A percentile compares a stretch with the other conserved stretches of the same genome.
Conservation (phyloP, 352 stramenopile species). For the Peronospora farinosa region DNA sequence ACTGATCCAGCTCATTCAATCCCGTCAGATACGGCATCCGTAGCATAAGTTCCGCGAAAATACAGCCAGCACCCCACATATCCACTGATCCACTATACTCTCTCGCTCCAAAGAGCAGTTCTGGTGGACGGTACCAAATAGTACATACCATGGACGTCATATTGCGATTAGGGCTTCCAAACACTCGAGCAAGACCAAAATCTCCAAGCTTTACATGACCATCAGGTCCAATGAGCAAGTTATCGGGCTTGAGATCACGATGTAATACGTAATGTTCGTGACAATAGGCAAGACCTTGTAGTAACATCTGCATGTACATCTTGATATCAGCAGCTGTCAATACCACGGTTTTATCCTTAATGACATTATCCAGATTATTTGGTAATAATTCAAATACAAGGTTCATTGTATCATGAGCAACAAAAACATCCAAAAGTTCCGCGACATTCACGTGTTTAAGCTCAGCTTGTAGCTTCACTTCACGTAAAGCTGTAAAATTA, state of each 20-base stretch:
- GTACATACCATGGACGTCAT: slow-evolving; percentile 88
- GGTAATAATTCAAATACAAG: slow-evolving; percentile 86
- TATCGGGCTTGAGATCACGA: slow-evolving; percentile 85
- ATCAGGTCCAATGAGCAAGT: slow-evolving; percentile 77
- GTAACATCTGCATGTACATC: slow-evolving; percentile 84
- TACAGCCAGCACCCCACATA: slow-evolving; percentile 85
- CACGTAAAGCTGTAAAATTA: slow-evolving; percentile 83
- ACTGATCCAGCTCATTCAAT: slow-evolving; percentile 76
- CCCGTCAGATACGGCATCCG: slow-evolving; percentile 74
- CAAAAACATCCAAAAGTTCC: slow-evolving; percentile 84
- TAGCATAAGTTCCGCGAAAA: slow-evolving; percentile 84
- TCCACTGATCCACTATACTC: slow-evolving; percentile 85
- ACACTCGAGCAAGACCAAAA: slow-evolving; percentile 84
- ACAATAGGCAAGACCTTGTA: slow-evolving; percentile 69
- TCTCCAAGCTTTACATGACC: slow-evolving; percentile 83
- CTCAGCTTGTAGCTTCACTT: slow-evolving; percentile 86
- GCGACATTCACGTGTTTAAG: slow-evolving; percentile 83
- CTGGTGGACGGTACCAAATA: slow-evolving; percentile 83
- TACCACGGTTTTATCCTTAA: slow-evolving; percentile 85
- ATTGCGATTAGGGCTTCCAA: slow-evolving; percentile 78
- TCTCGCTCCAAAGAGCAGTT: slow-evolving; percentile 79
- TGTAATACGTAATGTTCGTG: slow-evolving; percentile 82
- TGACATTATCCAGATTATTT: slow-evolving; percentile 83
- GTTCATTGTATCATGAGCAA: slow-evolving; percentile 86
- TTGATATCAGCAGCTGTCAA: slow-evolving; percentile 83